Base-by-base conservation (phyloP, 192 early-diverging fungal genomes). In the Coemansia sp. region DNA sequence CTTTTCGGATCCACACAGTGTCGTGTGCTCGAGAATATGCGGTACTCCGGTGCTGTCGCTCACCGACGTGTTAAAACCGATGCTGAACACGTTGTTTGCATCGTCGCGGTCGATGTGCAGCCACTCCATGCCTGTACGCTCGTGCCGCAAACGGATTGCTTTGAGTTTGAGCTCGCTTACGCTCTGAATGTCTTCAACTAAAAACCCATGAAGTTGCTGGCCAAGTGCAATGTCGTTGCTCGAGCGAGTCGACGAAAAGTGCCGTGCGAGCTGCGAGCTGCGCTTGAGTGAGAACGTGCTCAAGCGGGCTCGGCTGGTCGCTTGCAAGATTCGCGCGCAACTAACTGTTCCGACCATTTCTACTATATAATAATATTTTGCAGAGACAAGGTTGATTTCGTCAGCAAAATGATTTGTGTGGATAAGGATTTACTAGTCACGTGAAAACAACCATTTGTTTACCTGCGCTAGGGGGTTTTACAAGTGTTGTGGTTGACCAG, bases 11-110 rank as follows among this genome's bases (percentile, higher is more conserved):
- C 95, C 95, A 60, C 95, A 98, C 38, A 98, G 84, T 16, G 95
- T 92, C 2, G 93, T 95, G 72, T 98, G 95, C 78, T 96, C 93
- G 54, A 98, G 85, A 69, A 98, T 96, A 68, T 98, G 95, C 52
- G 94, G 87, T 7, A 96, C 89, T 3, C 95, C 95, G 18, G 93
- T 89, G 64, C 85, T 90, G 70, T 94, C 89, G 7, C 59, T 78
- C 5, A 88, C 87, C 49, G 93, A 88, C 1, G 95, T 98, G 20
- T 87, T 85, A 69, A 98, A 98, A 4, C 89, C 93, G 47, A 98
- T 88, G 61, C 90, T 91, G 73, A 98, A 98, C 9, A 96, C 95
- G 71, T 96, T 98, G 78, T 98, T 96, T 10, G 84, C 53, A 68
- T 95, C 94, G 60, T 95, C 86, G 52, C 93, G 85, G 20, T 84